These are phyloP conservation scores for Yamadazyma phyllophila DNA, from an alignment of 805 yeast species.

Conservation along the genomic window DNA sequence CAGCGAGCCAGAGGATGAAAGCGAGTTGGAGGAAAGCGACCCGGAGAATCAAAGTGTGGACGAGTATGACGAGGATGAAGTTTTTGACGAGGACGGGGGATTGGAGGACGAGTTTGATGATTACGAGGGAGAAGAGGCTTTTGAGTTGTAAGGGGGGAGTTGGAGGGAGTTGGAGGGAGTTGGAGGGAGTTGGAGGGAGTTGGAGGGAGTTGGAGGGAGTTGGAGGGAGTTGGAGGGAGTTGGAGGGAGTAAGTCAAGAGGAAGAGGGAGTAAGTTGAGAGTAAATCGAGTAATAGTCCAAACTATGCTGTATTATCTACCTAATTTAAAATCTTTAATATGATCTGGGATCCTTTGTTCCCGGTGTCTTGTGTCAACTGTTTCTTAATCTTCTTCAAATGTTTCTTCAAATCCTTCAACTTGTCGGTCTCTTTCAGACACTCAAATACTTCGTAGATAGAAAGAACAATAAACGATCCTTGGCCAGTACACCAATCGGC, in stretches of 20 bases:
- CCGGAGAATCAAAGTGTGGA: slow-evolving; percentile 10
- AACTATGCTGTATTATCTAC: neutral
- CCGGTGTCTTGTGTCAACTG: slow-evolving; percentile 39
- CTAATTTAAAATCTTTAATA: slow-evolving; percentile 14
- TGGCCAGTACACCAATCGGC: slow-evolving; percentile 62
- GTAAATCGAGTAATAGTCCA: too few species aligned
- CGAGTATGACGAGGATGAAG: slow-evolving; percentile 19
- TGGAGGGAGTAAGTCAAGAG: too few species aligned
- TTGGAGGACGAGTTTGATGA: slow-evolving; percentile 15
- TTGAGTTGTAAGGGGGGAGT: slow-evolving; percentile 5
- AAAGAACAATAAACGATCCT: slow-evolving; percentile 79
- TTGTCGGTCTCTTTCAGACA: slow-evolving; percentile 19
- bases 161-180: too few species aligned
- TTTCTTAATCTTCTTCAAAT: slow-evolving; percentile 55
- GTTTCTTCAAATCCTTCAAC: slow-evolving; percentile 39
- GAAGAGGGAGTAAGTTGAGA: too few species aligned
- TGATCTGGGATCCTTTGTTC: slow-evolving; percentile 53
- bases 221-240: too few species aligned
- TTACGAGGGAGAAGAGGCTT: slow-evolving; percentile 9
- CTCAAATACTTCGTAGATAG: slow-evolving; percentile 67
- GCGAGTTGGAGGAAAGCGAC: slow-evolving; percentile 8
- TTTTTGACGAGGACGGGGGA: slow-evolving; percentile 14
- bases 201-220: too few species aligned
- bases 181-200: too few species aligned
- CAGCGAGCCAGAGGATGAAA: slow-evolving; percentile 8